Evolutionary conservation across 371 early-diverging fungal species (phyloP).

Genomic region (Chytridium lagenaria): DNA sequence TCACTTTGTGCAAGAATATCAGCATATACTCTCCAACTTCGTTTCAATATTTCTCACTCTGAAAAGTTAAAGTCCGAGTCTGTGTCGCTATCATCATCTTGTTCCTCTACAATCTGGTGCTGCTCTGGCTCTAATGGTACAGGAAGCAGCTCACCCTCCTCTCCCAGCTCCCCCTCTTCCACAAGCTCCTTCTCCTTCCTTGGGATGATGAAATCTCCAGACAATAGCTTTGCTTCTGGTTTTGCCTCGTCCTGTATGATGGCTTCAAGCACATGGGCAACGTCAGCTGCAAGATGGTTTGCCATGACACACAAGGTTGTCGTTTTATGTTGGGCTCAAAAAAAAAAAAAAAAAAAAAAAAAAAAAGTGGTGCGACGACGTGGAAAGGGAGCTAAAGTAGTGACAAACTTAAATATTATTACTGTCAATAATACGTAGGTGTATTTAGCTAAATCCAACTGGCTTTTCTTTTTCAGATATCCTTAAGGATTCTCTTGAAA

Average conservation of each 20-base stretch:
- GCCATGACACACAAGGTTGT: too few species aligned
- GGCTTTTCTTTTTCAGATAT: background rate
- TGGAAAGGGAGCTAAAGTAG: too few species aligned
- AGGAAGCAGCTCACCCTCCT: background rate
- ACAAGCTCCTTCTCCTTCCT: background rate
- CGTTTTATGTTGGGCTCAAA: background rate
- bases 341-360: too few species aligned
- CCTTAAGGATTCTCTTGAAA: background rate
- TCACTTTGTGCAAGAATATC: too few species aligned
- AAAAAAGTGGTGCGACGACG: too few species aligned
- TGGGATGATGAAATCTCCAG: background rate
- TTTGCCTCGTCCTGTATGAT: background rate
- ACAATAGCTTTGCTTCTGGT: background rate
- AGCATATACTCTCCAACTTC: too few species aligned
- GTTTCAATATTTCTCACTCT: background rate
- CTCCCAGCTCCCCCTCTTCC: background rate
- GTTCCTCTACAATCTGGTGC: background rate
- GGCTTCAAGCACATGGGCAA: background rate
- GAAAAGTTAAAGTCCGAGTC: slow-evolving; percentile 8
- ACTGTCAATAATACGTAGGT: background rate
- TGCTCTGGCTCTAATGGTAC: too few species aligned
- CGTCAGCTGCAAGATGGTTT: background rate
- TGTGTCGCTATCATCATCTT: background rate
- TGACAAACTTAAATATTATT: background rate
- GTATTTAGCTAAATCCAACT: background rate